Evolutionary conservation across 2,329 filamentous ascomycete genomes (phyloP).

Genomic region (Colletotrichum lentis): DNA sequence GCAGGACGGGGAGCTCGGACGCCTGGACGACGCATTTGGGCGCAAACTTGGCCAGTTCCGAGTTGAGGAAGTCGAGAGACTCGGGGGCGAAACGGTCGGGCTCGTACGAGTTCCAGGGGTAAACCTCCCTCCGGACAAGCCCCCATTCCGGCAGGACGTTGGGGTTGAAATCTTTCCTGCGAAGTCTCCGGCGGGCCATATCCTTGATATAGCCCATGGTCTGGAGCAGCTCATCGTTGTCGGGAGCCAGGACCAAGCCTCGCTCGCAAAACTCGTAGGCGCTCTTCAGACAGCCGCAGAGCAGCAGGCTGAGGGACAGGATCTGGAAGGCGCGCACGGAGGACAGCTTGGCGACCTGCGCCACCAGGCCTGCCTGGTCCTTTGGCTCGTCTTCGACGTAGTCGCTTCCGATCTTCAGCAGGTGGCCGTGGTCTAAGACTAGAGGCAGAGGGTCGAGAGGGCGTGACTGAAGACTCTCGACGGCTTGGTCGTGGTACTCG

Average conservation of each 20-base stretch:
- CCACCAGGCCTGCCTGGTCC: conserved; percentile 47
- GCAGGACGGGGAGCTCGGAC: conserved; percentile 77
- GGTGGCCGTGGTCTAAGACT: conserved; percentile 56
- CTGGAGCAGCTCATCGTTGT: conserved; percentile 64
- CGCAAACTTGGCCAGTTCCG: conserved; percentile 71
- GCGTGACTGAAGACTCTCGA: conserved; percentile 59
- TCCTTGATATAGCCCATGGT: conserved; percentile 63
- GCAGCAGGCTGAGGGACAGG: conserved; percentile 64
- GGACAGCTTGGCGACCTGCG: conserved; percentile 57
- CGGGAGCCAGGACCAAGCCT: conserved; percentile 63
- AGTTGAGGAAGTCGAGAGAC: conserved; percentile 76
- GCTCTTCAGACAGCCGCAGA: conserved; percentile 74
- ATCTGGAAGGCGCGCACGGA: conserved; percentile 68
- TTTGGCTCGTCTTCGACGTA: conserved; percentile 47
- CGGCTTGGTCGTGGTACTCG: conserved; percentile 79
- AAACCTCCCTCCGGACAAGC: conserved; percentile 73
- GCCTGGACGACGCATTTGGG: conserved; percentile 83
- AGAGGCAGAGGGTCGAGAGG: conserved; percentile 50
- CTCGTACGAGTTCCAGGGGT: conserved; percentile 73
- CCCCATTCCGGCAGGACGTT: conserved; percentile 73
- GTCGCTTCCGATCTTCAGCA: conserved; percentile 45
- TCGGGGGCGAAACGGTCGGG: conserved; percentile 75
- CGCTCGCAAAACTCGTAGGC: conserved; percentile 71
- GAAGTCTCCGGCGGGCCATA: conserved; percentile 59
- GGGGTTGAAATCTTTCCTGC: conserved; percentile 56